A percentile compares a stretch with the other conserved stretches of the same genome.
Conservation (phyloP, 73 alveolate species). For the Uronychia binucleata region DNA sequence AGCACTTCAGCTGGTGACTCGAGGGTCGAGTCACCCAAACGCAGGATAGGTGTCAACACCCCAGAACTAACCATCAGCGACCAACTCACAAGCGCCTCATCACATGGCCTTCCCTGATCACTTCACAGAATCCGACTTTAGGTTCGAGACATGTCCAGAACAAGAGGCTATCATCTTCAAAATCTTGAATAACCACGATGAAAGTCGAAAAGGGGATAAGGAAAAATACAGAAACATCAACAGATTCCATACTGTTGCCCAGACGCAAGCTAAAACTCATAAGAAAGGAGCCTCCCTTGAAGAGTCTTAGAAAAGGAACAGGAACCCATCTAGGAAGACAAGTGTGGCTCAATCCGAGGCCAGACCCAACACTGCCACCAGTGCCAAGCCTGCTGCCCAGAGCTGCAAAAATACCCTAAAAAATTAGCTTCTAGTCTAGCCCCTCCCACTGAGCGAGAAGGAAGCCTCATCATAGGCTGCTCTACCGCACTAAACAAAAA, state of each 20-base stretch:
- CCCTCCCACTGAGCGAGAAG: background rate
- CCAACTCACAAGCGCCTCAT: background rate
- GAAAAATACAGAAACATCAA: background rate
- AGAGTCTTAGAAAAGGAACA: background rate
- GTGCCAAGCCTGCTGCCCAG: background rate
- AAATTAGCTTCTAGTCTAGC: no score
- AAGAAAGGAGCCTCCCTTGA: background rate
- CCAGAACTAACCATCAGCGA: background rate
- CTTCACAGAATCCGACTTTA: background rate
- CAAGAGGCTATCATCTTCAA: background rate
- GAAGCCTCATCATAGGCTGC: background rate
- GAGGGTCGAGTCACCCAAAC: background rate
- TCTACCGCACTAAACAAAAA: background rate
- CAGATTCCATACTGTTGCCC: background rate
- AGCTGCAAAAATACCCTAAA: background rate
- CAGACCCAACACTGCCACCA: background rate
- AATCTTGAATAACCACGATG: background rate
- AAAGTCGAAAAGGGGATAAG: background rate
- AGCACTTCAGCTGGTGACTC: background rate
- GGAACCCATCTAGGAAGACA: background rate
- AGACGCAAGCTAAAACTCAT: background rate
- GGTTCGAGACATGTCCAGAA: background rate
- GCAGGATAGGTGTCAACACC: background rate
- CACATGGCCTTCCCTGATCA: background rate
- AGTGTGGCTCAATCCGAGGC: background rate